These are phyloP conservation scores for Lasiosphaeria miniovina DNA, from an alignment of 495 filamentous ascomycete genomes.

Conservation along the genomic window DNA sequence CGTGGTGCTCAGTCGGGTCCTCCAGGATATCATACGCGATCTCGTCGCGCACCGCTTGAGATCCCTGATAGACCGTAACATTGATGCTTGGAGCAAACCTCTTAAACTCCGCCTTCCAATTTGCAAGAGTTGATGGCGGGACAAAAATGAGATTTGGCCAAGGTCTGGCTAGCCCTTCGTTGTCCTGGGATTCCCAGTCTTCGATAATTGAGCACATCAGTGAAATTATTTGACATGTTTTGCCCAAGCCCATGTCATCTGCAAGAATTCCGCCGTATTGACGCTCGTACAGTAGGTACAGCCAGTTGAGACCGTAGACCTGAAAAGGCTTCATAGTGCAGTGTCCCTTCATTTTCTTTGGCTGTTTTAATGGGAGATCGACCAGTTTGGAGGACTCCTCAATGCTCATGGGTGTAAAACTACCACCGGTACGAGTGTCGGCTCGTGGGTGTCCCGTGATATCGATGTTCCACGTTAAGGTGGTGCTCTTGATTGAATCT, in stretches of 20 bases:
- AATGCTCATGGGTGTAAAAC: slow-evolving; percentile 29
- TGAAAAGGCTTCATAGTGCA: slow-evolving; percentile 87
- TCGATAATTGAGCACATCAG: slow-evolving; percentile 82
- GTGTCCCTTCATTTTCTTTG: slow-evolving; percentile 66
- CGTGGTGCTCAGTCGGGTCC: slow-evolving; percentile 65
- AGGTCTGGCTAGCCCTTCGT: slow-evolving; percentile 44
- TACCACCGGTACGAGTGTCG: slow-evolving; percentile 25
- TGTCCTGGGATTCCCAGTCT: slow-evolving; percentile 28
- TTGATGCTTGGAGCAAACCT: slow-evolving; percentile 75
- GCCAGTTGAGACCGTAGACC: slow-evolving; percentile 91
- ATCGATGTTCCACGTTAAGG: slow-evolving; percentile 77
- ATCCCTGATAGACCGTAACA: slow-evolving; percentile 80
- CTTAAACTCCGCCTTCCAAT: slow-evolving; percentile 89
- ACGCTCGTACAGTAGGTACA: slow-evolving; percentile 73
- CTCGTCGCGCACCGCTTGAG: slow-evolving; percentile 57
- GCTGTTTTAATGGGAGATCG: slow-evolving; percentile 51
- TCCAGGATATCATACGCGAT: slow-evolving; percentile 65
- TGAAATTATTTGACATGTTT: slow-evolving; percentile 94
- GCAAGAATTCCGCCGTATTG: slow-evolving; percentile 84
- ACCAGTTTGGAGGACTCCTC: slow-evolving; percentile 21
- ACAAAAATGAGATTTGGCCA: slow-evolving; percentile 87
- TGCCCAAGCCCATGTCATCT: slow-evolving; percentile 97
- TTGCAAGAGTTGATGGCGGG: slow-evolving; percentile 87
- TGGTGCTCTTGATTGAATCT: slow-evolving; percentile 62
- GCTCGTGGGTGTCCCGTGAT: slow-evolving; percentile 52